Evolutionary conservation across 192 early-diverging fungal genomes (phyloP).

Genomic region (Blastocladiella britannica): DNA sequence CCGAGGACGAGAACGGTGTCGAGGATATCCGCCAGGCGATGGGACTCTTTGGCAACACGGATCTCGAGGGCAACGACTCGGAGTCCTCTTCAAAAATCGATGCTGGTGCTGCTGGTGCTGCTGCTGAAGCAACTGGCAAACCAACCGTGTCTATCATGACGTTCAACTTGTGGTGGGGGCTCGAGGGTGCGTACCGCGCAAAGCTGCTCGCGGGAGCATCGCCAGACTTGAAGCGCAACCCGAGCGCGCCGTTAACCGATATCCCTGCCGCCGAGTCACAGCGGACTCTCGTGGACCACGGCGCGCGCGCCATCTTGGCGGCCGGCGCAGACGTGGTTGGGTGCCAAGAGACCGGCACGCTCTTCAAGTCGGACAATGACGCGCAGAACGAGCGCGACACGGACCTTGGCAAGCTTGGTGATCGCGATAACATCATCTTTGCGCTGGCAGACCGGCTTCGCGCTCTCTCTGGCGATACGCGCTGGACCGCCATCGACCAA

Average conservation of each 20-base stretch:
- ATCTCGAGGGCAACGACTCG: neutral
- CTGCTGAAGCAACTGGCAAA: too few species aligned
- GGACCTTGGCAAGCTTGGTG: neutral
- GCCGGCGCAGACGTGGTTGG: constrained; percentile 18
- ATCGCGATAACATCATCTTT: neutral
- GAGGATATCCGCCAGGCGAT: neutral
- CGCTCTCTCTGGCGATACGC: neutral
- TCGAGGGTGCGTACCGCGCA: neutral
- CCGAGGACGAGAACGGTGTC: neutral
- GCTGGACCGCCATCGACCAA: constrained; percentile 15
- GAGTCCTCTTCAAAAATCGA: too few species aligned
- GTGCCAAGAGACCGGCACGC: constrained; percentile 10
- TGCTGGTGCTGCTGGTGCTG: too few species aligned
- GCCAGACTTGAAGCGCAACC: neutral
- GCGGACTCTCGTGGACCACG: constrained; percentile 8
- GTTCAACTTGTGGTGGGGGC: constrained; percentile 19
- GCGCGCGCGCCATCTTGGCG: constrained; percentile 13
- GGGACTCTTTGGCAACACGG: neutral
- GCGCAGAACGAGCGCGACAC: neutral
- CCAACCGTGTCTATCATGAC: constrained; percentile 11
- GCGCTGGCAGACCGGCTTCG: neutral
- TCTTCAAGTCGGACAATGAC: neutral
- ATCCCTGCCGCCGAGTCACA: neutral
- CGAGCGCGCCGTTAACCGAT: too few species aligned
- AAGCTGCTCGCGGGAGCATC: neutral